These are phyloP conservation scores for Phytophthora niederhauseri DNA, from an alignment of 352 stramenopile genomes.

Conservation along the genomic window DNA sequence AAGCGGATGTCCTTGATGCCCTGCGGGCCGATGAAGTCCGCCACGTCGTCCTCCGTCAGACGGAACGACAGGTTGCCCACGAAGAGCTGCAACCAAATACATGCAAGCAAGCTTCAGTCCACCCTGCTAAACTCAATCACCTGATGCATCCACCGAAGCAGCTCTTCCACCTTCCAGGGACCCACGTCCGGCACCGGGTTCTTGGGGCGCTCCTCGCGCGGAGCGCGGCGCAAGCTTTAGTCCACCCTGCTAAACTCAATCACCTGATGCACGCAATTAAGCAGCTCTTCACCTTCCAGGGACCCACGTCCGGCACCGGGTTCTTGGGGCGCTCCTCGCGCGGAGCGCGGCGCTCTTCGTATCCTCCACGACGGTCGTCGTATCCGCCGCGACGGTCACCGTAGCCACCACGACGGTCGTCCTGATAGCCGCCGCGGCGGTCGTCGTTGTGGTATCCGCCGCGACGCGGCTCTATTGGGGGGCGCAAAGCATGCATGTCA, in stretches of 20 bases:
- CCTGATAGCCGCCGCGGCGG: conserved; percentile 24
- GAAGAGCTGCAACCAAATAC: conserved; percentile 50
- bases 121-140: not conserved
- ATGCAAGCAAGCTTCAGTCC: not conserved
- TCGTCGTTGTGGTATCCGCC: conserved; percentile 16
- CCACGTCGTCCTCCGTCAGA: conserved; percentile 71
- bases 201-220: conserved; percentile 62
- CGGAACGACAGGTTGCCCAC: conserved; percentile 86
- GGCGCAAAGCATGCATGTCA: conserved; percentile 1
- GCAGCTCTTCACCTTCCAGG: conserved; percentile 67
- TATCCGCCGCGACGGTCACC: conserved; percentile 34
- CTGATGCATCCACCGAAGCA: not conserved
- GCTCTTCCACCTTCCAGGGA: conserved; percentile 73
- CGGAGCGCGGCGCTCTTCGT: conserved; percentile 38
- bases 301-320: conserved; percentile 72
- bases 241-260: too few species aligned
- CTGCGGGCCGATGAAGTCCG: conserved; percentile 63
- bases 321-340: conserved; percentile 71
- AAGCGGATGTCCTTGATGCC: conserved; percentile 76
- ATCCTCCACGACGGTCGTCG: conserved; percentile 48
- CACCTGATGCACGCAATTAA: not conserved
- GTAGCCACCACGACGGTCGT: conserved; percentile 37
- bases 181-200: conserved; percentile 77
- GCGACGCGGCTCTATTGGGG: conserved; percentile 26
- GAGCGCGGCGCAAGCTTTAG: conserved; percentile 35